These are phyloP conservation scores for Lipomyces orientalis DNA, from an alignment of 805 yeast genomes.

Conservation along the genomic window DNA sequence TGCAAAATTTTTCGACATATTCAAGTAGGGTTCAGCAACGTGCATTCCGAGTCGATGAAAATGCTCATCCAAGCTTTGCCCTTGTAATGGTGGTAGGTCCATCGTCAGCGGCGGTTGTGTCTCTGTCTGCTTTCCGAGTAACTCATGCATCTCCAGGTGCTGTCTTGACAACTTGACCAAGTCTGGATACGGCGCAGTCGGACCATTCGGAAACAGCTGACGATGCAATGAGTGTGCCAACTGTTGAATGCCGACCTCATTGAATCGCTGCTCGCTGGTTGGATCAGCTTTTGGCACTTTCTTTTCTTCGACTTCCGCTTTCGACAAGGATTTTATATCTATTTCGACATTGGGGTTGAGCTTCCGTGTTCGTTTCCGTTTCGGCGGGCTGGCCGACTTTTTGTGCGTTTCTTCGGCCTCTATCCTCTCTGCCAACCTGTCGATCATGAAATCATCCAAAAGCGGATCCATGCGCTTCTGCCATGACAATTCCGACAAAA, in stretches of 20 bases:
- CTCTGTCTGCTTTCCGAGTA: slow-evolving; percentile 77
- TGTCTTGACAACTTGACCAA: slow-evolving; percentile 61
- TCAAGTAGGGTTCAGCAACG: slow-evolving; percentile 64
- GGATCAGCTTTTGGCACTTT: slow-evolving; percentile 7
- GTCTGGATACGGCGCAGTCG: slow-evolving; percentile 41
- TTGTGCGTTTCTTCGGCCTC: background rate
- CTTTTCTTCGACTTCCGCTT: background rate
- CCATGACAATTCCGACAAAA: background rate
- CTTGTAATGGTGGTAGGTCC: slow-evolving; percentile 73
- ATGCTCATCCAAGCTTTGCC: slow-evolving; percentile 79
- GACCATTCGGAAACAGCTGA: slow-evolving; percentile 63
- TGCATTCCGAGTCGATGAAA: slow-evolving; percentile 68
- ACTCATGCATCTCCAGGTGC: slow-evolving; percentile 64
- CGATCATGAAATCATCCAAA: slow-evolving; percentile 1
- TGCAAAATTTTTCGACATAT: slow-evolving; percentile 56
- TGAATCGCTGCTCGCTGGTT: slow-evolving; percentile 51
- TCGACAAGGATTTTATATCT: background rate
- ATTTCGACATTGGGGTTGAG: slow-evolving; percentile 1
- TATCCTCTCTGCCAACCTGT: slow-evolving; percentile 2
- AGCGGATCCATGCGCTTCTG: background rate
- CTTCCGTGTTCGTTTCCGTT: background rate
- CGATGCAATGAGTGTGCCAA: slow-evolving; percentile 62
- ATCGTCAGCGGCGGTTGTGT: slow-evolving; percentile 63
- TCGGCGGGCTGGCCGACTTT: background rate
- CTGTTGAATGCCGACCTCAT: slow-evolving; percentile 83